Conservation (phyloP, 805 yeast species). For the Wickerhamiella slavikovae region DNA sequence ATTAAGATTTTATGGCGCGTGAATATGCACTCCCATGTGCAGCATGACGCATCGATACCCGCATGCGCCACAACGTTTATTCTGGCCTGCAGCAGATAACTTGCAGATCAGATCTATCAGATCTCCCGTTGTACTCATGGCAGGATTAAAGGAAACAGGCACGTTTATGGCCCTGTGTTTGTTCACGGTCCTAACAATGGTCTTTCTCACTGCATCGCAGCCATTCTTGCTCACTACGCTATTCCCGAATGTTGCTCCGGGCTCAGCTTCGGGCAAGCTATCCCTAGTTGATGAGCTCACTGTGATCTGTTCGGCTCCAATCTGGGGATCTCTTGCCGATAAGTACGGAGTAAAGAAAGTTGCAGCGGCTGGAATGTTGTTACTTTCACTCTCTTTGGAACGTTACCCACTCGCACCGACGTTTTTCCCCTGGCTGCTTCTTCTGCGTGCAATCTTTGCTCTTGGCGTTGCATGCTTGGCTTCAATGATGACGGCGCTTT, state of each 20-base stretch:
- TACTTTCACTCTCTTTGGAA: constrained; percentile 26
- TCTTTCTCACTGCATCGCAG: constrained; percentile 25
- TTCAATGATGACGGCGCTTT: constrained; percentile 39
- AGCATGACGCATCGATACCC: no score
- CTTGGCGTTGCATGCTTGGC: constrained; percentile 34
- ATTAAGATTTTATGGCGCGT: no score
- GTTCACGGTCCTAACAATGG: no score
- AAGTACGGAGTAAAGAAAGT: constrained; percentile 39
- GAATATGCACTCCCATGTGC: no score
- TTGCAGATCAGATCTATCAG: no score
- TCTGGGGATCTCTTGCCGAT: constrained; percentile 44
- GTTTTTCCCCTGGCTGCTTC: constrained; percentile 29
- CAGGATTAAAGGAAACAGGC: no score
- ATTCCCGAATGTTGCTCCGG: constrained; percentile 17
- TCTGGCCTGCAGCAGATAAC: no score
- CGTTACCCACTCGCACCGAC: constrained; percentile 28
- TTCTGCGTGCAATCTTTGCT: constrained; percentile 37
- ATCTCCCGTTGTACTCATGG: no score
- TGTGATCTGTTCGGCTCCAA: constrained; percentile 32
- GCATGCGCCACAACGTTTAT: no score
- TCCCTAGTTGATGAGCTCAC: constrained; percentile 41
- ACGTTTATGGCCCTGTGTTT: no score
- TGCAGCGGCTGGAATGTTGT: constrained; percentile 26
- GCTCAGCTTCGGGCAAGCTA: constrained; percentile 27
- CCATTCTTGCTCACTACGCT: constrained; percentile 24